These are phyloP conservation scores for Fraxinus anomala DNA, from an alignment of 257 asterid genomes.

Conservation along the genomic window DNA sequence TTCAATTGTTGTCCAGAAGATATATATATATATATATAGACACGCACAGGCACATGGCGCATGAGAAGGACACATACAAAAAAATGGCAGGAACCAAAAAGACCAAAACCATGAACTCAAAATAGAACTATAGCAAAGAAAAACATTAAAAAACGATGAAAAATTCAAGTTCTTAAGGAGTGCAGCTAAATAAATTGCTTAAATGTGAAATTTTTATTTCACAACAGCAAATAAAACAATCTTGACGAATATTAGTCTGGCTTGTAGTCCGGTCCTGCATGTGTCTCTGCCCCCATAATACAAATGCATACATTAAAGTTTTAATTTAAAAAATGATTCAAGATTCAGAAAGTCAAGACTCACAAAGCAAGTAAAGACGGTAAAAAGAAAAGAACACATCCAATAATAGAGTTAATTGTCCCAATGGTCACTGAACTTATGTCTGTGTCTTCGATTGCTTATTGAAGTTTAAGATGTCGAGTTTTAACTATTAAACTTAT, in stretches of 20 bases:
- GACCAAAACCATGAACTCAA: background rate
- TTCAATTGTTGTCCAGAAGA: too few relatives aligned
- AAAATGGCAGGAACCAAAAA: background rate
- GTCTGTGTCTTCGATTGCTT: too few relatives aligned
- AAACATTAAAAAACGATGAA: background rate
- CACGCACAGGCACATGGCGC: background rate
- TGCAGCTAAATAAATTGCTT: background rate
- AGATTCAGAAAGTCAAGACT: constrained; percentile 5
- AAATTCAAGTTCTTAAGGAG: background rate
- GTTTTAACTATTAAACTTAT: too few relatives aligned
- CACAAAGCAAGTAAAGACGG: background rate
- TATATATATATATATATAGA: too few relatives aligned
- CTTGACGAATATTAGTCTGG: background rate
- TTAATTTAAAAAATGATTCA: background rate
- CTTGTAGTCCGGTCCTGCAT: too few relatives aligned
- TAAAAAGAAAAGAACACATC: background rate
- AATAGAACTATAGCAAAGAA: background rate
- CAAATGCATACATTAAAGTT: background rate
- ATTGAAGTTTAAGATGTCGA: too few relatives aligned
- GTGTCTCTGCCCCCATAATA: background rate
- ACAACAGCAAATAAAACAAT: background rate
- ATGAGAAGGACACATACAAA: background rate
- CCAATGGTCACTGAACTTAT: too few relatives aligned
- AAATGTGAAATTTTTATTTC: background rate
- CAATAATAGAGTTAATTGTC: background rate